Conservation (phyloP, 441 rosid genomes). For the Pelargonium cotyledonis region DNA sequence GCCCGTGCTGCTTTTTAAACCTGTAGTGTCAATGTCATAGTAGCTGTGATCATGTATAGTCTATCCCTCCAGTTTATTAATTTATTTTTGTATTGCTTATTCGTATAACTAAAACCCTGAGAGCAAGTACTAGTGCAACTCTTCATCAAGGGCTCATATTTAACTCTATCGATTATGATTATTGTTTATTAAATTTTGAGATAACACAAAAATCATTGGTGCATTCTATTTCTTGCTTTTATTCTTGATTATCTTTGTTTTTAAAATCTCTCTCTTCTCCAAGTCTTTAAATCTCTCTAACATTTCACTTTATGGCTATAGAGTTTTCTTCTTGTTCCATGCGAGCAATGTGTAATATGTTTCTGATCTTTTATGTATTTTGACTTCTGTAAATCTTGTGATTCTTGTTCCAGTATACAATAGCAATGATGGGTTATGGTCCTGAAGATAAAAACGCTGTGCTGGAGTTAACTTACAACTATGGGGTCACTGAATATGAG, state of each 20-base stretch:
- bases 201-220: neutral
- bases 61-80: too few species aligned
- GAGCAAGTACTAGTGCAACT: too few species aligned
- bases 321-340: neutral
- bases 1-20: too few species aligned
- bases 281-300: too few species aligned
- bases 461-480: constrained; percentile 84
- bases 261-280: too few species aligned
- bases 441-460: constrained; percentile 85
- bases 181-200: neutral
- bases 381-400: constrained; percentile 11
- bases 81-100: too few species aligned
- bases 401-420: constrained; percentile 46
- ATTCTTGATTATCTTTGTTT: neutral
- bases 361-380: neutral
- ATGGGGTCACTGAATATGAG: constrained; percentile 80
- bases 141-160: neutral
- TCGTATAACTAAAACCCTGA: too few species aligned
- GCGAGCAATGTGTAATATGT: too few species aligned
- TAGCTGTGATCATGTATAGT: too few species aligned
- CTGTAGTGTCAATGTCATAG: too few species aligned
- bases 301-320: neutral
- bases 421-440: constrained; percentile 93
- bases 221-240: neutral
- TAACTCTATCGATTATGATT: neutral